Evolutionary conservation across 2,329 filamentous ascomycete species (phyloP), one percentile per base, ranked within the genome.

Genomic region (Aspergillus viridinutans): DNA sequence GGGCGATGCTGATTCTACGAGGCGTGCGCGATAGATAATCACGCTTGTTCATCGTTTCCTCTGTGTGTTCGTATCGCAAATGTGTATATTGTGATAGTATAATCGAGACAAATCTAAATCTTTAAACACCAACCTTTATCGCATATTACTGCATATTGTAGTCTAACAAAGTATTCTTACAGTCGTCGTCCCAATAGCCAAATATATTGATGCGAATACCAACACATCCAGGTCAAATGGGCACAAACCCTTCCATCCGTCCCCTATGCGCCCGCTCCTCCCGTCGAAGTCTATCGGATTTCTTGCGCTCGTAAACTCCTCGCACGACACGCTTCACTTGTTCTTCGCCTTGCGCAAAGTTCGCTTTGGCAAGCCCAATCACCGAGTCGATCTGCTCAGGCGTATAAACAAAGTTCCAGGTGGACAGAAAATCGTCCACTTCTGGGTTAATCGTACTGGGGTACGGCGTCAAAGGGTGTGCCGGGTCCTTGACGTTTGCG

Each of bases 361-460:
- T 99, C 10, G 90, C 90, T 55, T 85, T 82, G 1, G 94, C 92
- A 28, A 99, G 81, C 4, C 83, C 81, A 2, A 96, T 88, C 0
- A 96, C 91, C 26, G 85, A 84, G 65, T 97, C 92, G 53, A 99
- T 86, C 72, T 99, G 88, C 56, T 94, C 87, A 0, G 92, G 88
- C 1, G 90, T 95, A 73, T 97, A 99, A 29, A 97, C 87, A 71
- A 97, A 97, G 71, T 99, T 99, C 94, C 94, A 99, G 0, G 94
- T 99, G 64, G 86, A 90, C 79, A 97, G 85, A 74, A 92, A 97
- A 58, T 96, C 91, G 53, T 85, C 89, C 2, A 83, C 84, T 25
- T 87, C 86, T 0, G 94, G 94, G 64, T 96, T 89, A n/a, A 97
- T 88, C 2, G 68, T 68, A 47, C 85, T 89, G 0, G 87, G 83